These are phyloP conservation scores for Rosa persica DNA, from an alignment of 306 rosid species.

Conservation along the genomic window DNA sequence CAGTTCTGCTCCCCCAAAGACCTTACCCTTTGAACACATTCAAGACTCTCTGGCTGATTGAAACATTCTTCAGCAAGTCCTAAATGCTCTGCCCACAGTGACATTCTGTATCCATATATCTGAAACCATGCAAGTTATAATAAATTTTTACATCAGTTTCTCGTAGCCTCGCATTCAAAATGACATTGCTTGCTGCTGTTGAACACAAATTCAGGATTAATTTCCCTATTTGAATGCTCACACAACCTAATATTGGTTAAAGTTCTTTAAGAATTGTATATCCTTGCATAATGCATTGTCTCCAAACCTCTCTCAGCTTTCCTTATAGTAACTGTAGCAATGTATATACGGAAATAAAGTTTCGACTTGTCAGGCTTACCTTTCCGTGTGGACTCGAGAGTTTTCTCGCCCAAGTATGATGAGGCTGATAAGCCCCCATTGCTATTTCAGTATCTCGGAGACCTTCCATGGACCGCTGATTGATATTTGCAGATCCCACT, in stretches of 20 bases:
- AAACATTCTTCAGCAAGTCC: constrained; percentile 63
- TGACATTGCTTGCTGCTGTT: not conserved
- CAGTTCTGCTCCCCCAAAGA: constrained; percentile 67
- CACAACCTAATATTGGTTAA: not conserved
- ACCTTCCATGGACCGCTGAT: constrained; percentile 85
- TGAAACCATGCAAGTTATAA: constrained; percentile 21
- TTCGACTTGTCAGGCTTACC: constrained; percentile 40
- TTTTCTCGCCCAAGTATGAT: constrained; percentile 57
- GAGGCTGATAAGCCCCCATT: constrained; percentile 87
- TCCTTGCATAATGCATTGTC: too few relatives aligned
- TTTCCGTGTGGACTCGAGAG: constrained; percentile 63
- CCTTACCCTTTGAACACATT: constrained; percentile 58
- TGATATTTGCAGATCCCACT: constrained; percentile 86
- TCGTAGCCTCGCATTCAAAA: not conserved
- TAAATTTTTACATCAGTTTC: not conserved
- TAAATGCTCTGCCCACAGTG: constrained; percentile 82
- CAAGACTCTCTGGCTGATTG: constrained; percentile 61
- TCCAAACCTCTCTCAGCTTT: not conserved
- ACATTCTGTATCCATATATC: constrained; percentile 85
- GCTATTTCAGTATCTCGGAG: constrained; percentile 90
- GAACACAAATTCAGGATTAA: not conserved
- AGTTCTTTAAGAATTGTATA: too few relatives aligned
- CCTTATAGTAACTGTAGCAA: not conserved
- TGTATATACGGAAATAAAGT: not conserved
- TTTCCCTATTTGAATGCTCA: not conserved